These are phyloP conservation scores for Chytriomyces sp. DNA, from an alignment of 192 early-diverging fungal species.

Conservation along the genomic window DNA sequence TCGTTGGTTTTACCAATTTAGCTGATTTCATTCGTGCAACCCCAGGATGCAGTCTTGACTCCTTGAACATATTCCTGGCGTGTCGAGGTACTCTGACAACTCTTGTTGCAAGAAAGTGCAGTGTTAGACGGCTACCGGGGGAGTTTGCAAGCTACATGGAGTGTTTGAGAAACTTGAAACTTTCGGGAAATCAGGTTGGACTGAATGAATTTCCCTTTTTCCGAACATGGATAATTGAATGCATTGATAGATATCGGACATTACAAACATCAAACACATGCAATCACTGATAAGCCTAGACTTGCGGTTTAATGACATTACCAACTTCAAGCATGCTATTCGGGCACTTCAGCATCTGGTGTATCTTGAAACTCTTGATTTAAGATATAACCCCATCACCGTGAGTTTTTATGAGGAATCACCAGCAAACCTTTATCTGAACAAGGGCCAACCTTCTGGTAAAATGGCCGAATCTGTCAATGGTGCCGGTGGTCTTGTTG, in stretches of 20 bases:
- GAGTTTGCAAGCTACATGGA: slow-evolving; percentile 2
- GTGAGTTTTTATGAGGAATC: not conserved
- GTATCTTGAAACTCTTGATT: slow-evolving; percentile 16
- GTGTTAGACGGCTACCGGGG: not conserved
- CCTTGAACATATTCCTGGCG: slow-evolving; percentile 7
- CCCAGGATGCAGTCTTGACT: not conserved
- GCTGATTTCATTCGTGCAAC: too few species aligned
- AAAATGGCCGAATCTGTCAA: not conserved
- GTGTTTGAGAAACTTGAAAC: slow-evolving; percentile 13
- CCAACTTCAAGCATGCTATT: slow-evolving; percentile 12
- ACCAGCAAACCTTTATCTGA: not conserved
- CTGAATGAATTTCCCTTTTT: not conserved
- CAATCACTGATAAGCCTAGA: slow-evolving; percentile 22
- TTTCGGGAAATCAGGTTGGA: slow-evolving; percentile 7
- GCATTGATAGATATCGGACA: not conserved
- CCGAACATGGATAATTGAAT: not conserved
- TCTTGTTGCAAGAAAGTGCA: slow-evolving; percentile 14
- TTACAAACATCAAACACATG: not conserved
- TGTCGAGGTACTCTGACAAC: slow-evolving; percentile 3
- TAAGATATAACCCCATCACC: slow-evolving; percentile 27
- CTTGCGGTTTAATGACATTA: not conserved
- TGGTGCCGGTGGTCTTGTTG: not conserved
- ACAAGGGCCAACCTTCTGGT: not conserved
- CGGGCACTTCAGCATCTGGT: not conserved
- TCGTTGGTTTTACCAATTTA: not conserved